Evolutionary conservation across 139 green algal genomes (phyloP).

Genomic region (Chlorella sp.): DNA sequence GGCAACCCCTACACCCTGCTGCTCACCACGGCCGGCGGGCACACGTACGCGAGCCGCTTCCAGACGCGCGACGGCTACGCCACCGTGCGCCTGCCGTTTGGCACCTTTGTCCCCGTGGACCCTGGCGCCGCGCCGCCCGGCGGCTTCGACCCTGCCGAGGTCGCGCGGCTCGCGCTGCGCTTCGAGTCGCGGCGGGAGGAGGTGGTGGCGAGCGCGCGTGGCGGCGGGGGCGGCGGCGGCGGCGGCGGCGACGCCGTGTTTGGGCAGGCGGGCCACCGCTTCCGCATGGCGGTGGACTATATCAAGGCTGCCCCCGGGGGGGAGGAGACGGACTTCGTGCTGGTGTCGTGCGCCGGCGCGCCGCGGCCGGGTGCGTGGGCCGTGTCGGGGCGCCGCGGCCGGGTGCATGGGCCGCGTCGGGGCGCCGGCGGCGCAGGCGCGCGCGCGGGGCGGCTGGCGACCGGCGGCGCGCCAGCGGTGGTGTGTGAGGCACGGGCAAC

Average conservation of each 20-base stretch:
- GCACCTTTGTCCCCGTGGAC: slow-evolving; percentile 60
- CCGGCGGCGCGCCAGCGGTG: too few species aligned
- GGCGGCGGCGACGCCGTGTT: slow-evolving; percentile 35
- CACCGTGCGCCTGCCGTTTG: slow-evolving; percentile 84
- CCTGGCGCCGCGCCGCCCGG: not conserved
- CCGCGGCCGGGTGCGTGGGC: not conserved
- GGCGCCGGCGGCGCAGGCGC: too few species aligned
- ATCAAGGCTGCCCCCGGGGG: slow-evolving; percentile 82
- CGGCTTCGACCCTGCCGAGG: slow-evolving; percentile 16
- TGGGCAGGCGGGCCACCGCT: slow-evolving; percentile 30
- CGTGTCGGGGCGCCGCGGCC: slow-evolving; percentile 11
- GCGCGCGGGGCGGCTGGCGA: too few species aligned
- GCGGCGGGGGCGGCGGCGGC: not conserved
- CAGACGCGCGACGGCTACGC: slow-evolving; percentile 40
- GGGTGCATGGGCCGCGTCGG: too few species aligned
- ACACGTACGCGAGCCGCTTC: not conserved
- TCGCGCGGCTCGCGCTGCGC: slow-evolving; percentile 51
- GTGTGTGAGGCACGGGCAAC: too few species aligned
- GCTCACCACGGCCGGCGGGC: slow-evolving; percentile 48
- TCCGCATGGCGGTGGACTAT: slow-evolving; percentile 73
- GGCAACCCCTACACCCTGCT: slow-evolving; percentile 81
- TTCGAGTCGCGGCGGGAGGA: slow-evolving; percentile 54
- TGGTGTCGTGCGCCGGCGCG: slow-evolving; percentile 84
- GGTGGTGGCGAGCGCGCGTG: not conserved
- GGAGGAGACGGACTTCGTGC: slow-evolving; percentile 89